phyloP scores from a whole-genome alignment of 139 green algal species.

The Tetradesmus obliquus region DNA sequence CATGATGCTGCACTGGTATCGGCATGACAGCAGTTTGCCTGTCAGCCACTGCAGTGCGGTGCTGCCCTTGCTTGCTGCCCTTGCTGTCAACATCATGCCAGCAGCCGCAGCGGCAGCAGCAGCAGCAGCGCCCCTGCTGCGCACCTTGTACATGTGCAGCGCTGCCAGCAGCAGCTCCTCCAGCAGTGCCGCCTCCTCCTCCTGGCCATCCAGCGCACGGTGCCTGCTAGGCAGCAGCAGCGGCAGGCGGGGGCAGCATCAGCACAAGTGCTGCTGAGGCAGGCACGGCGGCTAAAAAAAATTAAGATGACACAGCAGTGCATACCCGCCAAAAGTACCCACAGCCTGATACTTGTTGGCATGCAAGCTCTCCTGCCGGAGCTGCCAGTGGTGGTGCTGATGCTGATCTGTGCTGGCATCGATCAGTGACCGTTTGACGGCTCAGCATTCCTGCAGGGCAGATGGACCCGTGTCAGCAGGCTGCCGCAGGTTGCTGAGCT shows the following conservation, averaged over 20 bases:
- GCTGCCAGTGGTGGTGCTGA: no score
- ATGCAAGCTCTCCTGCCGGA: no score
- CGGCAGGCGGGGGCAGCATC: background rate
- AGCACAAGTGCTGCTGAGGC: background rate
- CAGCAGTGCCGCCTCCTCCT: conserved; percentile 36
- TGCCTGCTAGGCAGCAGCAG: conserved; percentile 8
- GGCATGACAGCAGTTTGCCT: no score
- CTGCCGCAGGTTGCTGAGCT: no score
- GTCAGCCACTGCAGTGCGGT: background rate
- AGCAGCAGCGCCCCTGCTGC: background rate
- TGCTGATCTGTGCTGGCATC: no score
- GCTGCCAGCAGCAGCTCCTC: conserved; percentile 49
- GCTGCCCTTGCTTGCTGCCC: background rate
- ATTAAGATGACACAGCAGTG: no score
- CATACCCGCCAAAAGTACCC: no score
- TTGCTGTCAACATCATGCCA: no score
- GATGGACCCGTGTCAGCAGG: no score
- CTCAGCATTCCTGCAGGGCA: no score
- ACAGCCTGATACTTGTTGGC: no score
- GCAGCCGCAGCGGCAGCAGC: background rate
- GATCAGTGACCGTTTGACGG: no score
- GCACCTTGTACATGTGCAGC: conserved; percentile 45
- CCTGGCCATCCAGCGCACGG: conserved; percentile 16
- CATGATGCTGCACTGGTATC: background rate
- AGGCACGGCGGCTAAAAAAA: background rate